Conservation (phyloP, 306 rosid genomes). For the Dryas drummondii region DNA sequence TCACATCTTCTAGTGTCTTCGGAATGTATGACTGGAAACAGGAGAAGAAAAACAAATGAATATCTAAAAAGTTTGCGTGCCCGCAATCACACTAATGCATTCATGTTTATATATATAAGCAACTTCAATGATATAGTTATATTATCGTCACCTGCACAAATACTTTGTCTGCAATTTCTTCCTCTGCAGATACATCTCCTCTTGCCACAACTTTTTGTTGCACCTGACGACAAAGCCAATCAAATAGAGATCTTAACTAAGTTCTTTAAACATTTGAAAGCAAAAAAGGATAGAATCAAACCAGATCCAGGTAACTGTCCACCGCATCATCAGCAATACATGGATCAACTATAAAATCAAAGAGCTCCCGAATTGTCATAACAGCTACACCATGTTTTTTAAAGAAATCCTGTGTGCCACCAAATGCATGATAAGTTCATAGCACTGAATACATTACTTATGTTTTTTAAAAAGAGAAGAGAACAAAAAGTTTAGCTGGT, state of each 20-base stretch:
- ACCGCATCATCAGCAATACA: constrained; percentile 70
- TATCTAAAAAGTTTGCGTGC: neutral
- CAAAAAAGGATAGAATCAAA: constrained; percentile 20
- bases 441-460: neutral
- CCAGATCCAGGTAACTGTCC: constrained; percentile 82
- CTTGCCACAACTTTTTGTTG: constrained; percentile 58
- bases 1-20: constrained; percentile 67
- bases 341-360: constrained; percentile 88
- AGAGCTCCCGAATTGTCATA: constrained; percentile 75
- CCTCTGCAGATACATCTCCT: constrained; percentile 70
- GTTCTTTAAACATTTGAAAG: neutral
- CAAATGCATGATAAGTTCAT: constrained; percentile 20
- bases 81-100: neutral
- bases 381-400: constrained; percentile 89
- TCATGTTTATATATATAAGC: neutral
- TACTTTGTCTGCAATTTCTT: constrained; percentile 77
- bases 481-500: no score
- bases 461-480: neutral
- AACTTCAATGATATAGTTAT: neutral
- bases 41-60: constrained; percentile 9
- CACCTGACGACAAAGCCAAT: constrained; percentile 38
- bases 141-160: constrained; percentile 57
- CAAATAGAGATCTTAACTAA: neutral
- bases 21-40: constrained; percentile 70
- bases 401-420: constrained; percentile 70